Base-by-base conservation (phyloP, 176 grass and related monocot genomes). In the Musa acuminata region DNA sequence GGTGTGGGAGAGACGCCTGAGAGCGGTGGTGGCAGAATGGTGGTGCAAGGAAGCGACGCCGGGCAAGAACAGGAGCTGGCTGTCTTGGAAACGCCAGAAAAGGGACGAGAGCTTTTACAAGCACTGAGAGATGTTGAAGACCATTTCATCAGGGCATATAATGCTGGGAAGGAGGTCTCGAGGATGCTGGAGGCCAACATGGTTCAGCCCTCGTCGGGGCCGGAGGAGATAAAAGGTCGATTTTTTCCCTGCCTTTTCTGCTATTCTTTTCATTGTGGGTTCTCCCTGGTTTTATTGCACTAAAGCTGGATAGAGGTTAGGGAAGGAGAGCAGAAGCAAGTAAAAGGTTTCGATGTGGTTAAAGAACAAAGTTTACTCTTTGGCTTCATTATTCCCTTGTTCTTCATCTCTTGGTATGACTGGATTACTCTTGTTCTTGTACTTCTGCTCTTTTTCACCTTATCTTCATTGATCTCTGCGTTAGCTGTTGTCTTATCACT, bases 161-260 rank as follows among this genome's bases (percentile, higher is more conserved):
- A 89, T 23, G 84, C 83, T 17, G 87, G 90, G 54, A 79, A 92
- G 67, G 86, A 89, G 71, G 72, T 92, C 49, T 89, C 76, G 1
- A 83, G 84, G 75, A 92, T 89, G 90, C 78, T 92, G 79, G 90
- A 92, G 72, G 83, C 78, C n/a, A 87, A 67, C 65, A 89, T 80
- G 62, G 74, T 92, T 54, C 80, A 73, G 59, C 86, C 80, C 51
- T 63, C 53, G 35, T 72, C 88, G 77, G 79, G 53, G 76, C 75
- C 78, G 49, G 14, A 80, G 71, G 14, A 80, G 75, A 86, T 67
- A 62, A 86, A 17, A 82, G 90, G 90, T 92, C 51, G 55, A 25
- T 29, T 13, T 72, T 69, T 69, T 51, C 51, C 54, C 65, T 60
- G 25, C 35, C 25, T 11, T 49, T 69, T 74, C 4, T 21, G 2